Percentiles rank a stretch among this genome's conserved stretches.
Conservation (phyloP, 345 rosid genomes). For the Eucalyptus albens region DNA sequence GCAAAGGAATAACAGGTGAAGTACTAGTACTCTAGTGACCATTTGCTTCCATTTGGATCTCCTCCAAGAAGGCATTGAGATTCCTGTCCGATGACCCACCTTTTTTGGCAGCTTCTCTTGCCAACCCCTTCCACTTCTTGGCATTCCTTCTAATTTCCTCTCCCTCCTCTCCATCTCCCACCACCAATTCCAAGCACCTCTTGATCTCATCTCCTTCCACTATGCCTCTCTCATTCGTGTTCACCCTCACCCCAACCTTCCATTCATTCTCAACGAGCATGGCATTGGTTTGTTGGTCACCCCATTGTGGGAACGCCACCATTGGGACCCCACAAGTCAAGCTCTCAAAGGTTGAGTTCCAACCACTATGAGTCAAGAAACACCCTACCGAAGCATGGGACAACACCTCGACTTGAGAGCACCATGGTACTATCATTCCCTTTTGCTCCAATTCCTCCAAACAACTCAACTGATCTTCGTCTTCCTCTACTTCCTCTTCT, state of each 20-base stretch:
- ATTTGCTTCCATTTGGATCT: neutral
- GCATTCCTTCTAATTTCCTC: conserved; percentile 26
- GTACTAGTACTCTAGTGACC: neutral
- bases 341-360: conserved; percentile 75
- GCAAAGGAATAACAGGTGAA: neutral
- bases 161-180: conserved; percentile 25
- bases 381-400: conserved; percentile 46
- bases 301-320: conserved; percentile 60
- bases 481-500: conserved; percentile 3
- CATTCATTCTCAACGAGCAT: conserved; percentile 49
- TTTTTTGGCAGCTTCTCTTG: conserved; percentile 20
- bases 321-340: conserved; percentile 36
- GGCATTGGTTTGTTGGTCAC: conserved; percentile 49
- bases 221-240: conserved; percentile 19
- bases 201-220: conserved; percentile 39
- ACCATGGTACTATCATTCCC: conserved; percentile 67
- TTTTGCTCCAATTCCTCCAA: conserved; percentile 29
- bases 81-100: conserved; percentile 46
- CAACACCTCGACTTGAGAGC: conserved; percentile 52
- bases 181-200: conserved; percentile 42
- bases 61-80: conserved; percentile 8
- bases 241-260: conserved; percentile 43
- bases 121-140: conserved; percentile 37
- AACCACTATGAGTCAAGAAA: conserved; percentile 59
- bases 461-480: conserved; percentile 7